Percentiles rank a stretch among this genome's conserved stretches.
These are phyloP conservation scores for Globisporangium camurandrum DNA, from an alignment of 352 stramenopile species.

Conservation along the genomic window DNA sequence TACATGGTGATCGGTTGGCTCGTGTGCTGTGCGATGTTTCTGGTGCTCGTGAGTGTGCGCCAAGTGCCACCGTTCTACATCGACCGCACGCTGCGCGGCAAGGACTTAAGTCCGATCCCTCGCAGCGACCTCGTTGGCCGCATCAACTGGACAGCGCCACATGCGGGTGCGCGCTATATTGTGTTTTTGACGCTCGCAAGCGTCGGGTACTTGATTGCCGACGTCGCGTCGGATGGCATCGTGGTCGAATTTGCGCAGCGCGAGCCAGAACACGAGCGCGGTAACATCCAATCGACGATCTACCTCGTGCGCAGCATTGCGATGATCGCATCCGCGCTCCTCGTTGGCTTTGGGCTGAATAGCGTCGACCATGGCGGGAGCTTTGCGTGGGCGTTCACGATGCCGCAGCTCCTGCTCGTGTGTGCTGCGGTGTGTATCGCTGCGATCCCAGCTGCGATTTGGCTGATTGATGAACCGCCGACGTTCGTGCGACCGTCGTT, in stretches of 20 bases:
- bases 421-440: conserved; percentile 13
- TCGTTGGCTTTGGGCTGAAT: conserved; percentile 31
- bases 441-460: conserved; percentile 15
- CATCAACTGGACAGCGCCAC: conserved; percentile 24
- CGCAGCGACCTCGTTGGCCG: conserved; percentile 9
- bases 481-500: conserved; percentile 6
- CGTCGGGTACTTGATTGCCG: conserved; percentile 28
- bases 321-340: conserved; percentile 20
- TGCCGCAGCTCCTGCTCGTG: conserved; percentile 18
- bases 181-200: conserved; percentile 34
- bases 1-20: conserved; percentile 30
- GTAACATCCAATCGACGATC: conserved; percentile 34
- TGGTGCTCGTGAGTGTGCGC: conserved; percentile 33
- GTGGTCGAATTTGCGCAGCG: conserved; percentile 37
- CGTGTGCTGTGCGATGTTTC: conserved; percentile 40
- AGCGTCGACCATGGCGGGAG: conserved; percentile 24
- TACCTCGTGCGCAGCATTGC: conserved; percentile 32
- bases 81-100: conserved; percentile 31
- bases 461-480: conserved; percentile 15
- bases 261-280: conserved; percentile 20
- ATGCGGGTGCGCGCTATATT: conserved; percentile 15
- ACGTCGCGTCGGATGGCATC: conserved; percentile 31
- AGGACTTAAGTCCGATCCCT: conserved; percentile 16
- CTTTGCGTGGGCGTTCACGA: conserved; percentile 26
- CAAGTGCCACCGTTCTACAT: conserved; percentile 49